Base-by-base conservation (phyloP, 129 eudicot species). In the Lonicera japonica region DNA sequence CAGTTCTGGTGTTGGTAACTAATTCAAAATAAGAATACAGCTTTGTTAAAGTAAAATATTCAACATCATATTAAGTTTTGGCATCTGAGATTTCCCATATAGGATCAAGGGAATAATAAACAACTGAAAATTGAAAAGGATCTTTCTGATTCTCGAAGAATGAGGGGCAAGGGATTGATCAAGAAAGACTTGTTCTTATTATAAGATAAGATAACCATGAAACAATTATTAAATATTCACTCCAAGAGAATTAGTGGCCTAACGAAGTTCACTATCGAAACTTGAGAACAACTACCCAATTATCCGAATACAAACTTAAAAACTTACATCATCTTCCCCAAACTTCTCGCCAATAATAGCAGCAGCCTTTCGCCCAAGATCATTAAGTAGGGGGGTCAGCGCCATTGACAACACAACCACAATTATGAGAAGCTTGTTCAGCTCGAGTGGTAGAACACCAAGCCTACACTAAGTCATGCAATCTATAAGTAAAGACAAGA, bases 391-490 rank as follows among this genome's bases (percentile, higher is more conserved):
- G 21, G 99, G 99, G 16, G 99, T 92, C 41, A 92, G 75, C 18
- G 99, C 94, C 99, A 92, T 92, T 41, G 96, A 92, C 68, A 92
- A 60, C 75, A 92, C 99, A 52, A 92, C 99, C 41, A 92, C 96
- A 18, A 92, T 92, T 58, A 92, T 92, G 59, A 92, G 95, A 74
- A 92, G 96, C 80, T 92, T 92, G 79, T 92, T 92, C 62, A 92
- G 90, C 74, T 92, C 99, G 25, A 88, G 86, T 23, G 99, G 99
- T 60, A 92, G 78, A 63, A 92, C 99, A 48, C 99, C 99, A 62
- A 92, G 86, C 95, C 99, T 92, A 74, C 46, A 79, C 45, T 70
- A 73, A 68, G 25, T 9, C 21, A 61, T 21, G 5, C 46, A 54
- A 52, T 52, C 9, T 20, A 29, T 8, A 36, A 25, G 3, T 11